Evolutionary conservation across 306 rosid genomes (phyloP), one percentile per base, ranked within the genome.

Genomic region (Prinsepia uniflora): DNA sequence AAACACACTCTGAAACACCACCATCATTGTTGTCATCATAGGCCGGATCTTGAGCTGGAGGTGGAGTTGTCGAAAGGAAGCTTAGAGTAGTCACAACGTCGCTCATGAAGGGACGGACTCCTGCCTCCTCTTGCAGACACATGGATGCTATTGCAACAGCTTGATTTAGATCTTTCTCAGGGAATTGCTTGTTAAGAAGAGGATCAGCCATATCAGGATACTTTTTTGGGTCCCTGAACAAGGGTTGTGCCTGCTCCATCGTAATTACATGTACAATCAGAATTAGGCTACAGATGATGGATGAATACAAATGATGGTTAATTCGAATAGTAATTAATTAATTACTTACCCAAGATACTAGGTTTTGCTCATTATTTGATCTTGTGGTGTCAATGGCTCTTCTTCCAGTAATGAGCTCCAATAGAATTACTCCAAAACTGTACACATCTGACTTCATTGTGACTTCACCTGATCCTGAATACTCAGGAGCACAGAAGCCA

Each of bases 61-160:
- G 85, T 43, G 90, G 85, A 20, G 58, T 13, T 2, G 83, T 75
- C 14, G 89, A 81, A 71, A 90, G 96, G 68, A 90, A 93, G 70
- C 96, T 88, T 8, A 93, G 80, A 68, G 98, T 87, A 11, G 84
- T 78, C 41, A 90, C 91, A 59, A 88, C 90, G 67, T 93, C 98
- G 63, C 86, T 84, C 84, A 93, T 93, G 66, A 93, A 79, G 55
- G 98, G 98, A 62, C 98, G 91, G 0, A 86, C 98, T 49, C 80
- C 80, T 52, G 90, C 65, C 85, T 93, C 97, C 69, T 93, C 97
- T 78, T 93, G 98, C 68, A 93, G 79, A 74, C 97, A 93, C 98
- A 93, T 93, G 43, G 98, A 91, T 24, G 97, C 90, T 22, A 90
- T 82, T 63, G 97, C 98, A 24, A 93, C 98, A 7, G 86, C 90